These are phyloP conservation scores for Sporisorium graminicola DNA, from an alignment of 1,284 basidiomycete genomes.

Conservation along the genomic window DNA sequence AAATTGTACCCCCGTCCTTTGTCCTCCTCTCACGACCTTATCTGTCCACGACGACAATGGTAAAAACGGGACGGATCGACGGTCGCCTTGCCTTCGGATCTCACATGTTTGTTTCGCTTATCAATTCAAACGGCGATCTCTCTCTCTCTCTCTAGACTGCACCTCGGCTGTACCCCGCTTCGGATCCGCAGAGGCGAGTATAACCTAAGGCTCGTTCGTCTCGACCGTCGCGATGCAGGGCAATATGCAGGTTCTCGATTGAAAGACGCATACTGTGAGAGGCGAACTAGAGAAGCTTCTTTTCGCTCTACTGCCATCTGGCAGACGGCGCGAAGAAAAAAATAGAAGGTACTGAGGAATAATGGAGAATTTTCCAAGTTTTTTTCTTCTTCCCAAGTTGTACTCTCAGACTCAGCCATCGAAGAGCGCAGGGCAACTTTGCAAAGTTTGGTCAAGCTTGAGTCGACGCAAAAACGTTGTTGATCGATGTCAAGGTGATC, in stretches of 20 bases:
- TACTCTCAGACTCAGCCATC: conserved; percentile 4
- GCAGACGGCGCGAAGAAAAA: too few relatives aligned
- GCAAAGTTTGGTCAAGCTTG: neutral
- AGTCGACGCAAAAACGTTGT: neutral
- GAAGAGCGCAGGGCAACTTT: conserved; percentile 1
- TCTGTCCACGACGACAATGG: too few relatives aligned
- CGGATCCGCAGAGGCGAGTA: neutral
- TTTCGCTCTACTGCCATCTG: too few relatives aligned
- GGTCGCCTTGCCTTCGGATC: conserved; percentile 5
- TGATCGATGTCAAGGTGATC: neutral
- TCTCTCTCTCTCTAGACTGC: too few relatives aligned
- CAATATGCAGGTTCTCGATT: conserved; percentile 1
- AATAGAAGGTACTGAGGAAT: neutral
- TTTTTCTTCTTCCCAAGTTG: neutral
- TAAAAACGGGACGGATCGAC: too few relatives aligned
- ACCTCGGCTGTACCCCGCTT: neutral
- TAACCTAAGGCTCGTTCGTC: neutral
- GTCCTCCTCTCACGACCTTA: too few relatives aligned
- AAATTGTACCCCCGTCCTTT: too few relatives aligned
- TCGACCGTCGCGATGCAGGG: too few relatives aligned
- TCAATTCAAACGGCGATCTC: neutral
- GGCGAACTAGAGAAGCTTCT: neutral
- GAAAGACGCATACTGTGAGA: neutral
- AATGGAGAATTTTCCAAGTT: too few relatives aligned
- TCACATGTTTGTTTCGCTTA: neutral